Evolutionary conservation across 2,329 filamentous ascomycete genomes (phyloP).

Genomic region (Ceratocystis albifundus): DNA sequence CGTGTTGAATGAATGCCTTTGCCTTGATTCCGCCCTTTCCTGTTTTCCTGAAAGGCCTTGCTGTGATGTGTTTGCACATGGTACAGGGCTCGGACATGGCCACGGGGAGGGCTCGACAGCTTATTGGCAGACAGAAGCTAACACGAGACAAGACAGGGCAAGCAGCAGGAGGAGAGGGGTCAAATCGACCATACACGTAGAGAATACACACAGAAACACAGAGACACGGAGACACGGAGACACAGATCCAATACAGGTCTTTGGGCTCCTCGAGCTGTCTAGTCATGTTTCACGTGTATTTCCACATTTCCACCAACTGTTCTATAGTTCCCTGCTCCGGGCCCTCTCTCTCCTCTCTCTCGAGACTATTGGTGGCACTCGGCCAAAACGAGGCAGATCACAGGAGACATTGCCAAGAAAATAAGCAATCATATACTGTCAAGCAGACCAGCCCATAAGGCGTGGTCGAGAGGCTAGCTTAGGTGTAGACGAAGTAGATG

Average conservation of each 20-base stretch:
- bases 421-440: neutral
- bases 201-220: neutral
- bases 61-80: neutral
- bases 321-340: constrained; percentile 3
- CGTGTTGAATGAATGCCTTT: neutral
- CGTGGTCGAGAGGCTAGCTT: neutral
- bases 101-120: neutral
- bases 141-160: neutral
- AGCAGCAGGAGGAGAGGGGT: neutral
- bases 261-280: neutral
- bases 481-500: neutral
- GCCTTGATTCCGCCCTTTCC: neutral
- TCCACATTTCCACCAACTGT: constrained; percentile 3
- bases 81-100: neutral
- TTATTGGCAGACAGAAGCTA: neutral
- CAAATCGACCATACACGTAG: neutral
- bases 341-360: neutral
- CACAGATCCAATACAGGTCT: neutral
- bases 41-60: neutral
- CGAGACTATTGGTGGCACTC: constrained; percentile 8
- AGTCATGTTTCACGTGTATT: constrained; percentile 10
- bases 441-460: no score
- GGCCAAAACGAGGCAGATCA: neutral
- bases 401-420: neutral
- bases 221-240: neutral